phyloP scores from a whole-genome alignment of 345 rosid species.

The Trapa incisa region DNA sequence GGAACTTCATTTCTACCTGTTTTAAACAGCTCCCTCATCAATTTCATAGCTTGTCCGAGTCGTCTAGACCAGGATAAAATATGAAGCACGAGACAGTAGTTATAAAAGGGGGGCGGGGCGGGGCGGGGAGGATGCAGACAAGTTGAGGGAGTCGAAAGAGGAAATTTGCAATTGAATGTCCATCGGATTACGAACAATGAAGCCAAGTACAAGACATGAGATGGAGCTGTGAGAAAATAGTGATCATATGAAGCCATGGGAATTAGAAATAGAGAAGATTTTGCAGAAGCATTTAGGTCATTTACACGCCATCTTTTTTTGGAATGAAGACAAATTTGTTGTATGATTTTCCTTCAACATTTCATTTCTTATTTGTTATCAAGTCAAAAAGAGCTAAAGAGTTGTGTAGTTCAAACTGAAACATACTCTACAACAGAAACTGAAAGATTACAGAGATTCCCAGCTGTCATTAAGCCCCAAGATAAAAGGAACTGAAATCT shows the following conservation, averaged over 20 bases:
- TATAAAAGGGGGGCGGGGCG: constrained; percentile 15
- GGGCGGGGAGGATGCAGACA: no score
- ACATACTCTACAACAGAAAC: background rate
- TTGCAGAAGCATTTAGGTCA: no score
- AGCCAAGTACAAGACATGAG: background rate
- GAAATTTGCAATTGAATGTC: no score
- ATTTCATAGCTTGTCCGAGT: constrained; percentile 39
- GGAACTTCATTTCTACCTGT: constrained; percentile 12
- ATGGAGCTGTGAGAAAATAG: no score
- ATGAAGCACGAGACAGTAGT: constrained; percentile 50
- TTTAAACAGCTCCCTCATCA: constrained; percentile 29
- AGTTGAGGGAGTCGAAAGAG: no score
- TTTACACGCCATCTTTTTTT: no score
- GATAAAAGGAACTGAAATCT: background rate
- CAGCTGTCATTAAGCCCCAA: background rate
- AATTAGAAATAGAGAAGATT: no score
- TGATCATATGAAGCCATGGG: no score
- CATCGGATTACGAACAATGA: background rate
- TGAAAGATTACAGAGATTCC: background rate
- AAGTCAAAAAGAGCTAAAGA: no score
- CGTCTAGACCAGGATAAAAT: constrained; percentile 43
- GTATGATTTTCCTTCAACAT: no score
- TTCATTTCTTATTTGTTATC: no score
- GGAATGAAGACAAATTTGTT: no score
- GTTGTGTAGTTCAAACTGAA: background rate